phyloP scores from a whole-genome alignment of 495 filamentous ascomycete species.

The Neurospora sublineolata region DNA sequence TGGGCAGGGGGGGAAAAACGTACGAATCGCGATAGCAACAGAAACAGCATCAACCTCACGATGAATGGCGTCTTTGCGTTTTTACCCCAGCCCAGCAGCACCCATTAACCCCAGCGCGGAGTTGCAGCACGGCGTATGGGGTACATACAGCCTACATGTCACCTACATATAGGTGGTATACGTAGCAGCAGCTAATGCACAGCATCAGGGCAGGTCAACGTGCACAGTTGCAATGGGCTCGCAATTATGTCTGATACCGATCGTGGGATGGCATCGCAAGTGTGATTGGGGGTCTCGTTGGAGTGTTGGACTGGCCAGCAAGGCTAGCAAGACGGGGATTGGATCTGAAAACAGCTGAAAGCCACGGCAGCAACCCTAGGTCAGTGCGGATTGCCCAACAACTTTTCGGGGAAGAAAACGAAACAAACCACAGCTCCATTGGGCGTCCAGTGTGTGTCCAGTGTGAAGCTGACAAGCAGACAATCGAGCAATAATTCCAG shows the following conservation, averaged over 20 bases:
- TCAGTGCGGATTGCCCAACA: background rate
- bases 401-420: background rate
- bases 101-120: background rate
- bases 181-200: background rate
- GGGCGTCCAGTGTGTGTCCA: background rate
- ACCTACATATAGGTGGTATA: background rate
- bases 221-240: background rate
- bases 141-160: background rate
- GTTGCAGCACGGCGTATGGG: background rate
- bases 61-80: background rate
- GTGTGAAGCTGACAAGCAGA: background rate
- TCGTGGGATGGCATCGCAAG: background rate
- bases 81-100: background rate
- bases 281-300: background rate
- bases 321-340: background rate
- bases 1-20: background rate
- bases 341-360: background rate
- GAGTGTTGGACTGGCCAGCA: background rate
- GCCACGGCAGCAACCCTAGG: background rate
- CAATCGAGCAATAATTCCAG: background rate
- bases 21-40: background rate
- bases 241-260: background rate
- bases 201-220: background rate
- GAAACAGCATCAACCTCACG: background rate
- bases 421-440: background rate